phyloP scores from a whole-genome alignment of 1,284 basidiomycete species.

The Trichosporon faecale region DNA sequence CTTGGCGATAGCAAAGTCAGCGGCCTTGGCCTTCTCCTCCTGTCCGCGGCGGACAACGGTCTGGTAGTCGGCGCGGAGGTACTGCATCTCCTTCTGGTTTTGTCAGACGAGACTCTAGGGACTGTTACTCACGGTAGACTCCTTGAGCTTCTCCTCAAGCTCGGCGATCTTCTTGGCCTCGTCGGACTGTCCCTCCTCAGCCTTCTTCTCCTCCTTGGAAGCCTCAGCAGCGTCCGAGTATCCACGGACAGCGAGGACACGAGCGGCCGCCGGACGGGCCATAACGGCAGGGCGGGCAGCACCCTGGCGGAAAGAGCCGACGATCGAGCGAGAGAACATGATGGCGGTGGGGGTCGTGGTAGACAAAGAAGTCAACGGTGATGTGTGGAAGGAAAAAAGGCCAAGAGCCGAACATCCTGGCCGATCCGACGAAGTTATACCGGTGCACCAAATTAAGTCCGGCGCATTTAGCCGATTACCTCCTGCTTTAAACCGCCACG shows the following conservation, averaged over 20 bases:
- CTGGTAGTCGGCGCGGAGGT: constrained; percentile 88
- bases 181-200: constrained; percentile 17
- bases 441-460: constrained; percentile 7
- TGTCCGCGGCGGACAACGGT: constrained; percentile 88
- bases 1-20: constrained; percentile 86
- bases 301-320: constrained; percentile 22
- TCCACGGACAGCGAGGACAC: constrained; percentile 15
- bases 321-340: constrained; percentile 25
- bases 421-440: not conserved
- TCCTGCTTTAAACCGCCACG: not conserved
- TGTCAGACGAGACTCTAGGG: not conserved
- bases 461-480: constrained; percentile 7
- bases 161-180: constrained; percentile 29
- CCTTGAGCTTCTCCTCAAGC: constrained; percentile 27
- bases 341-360: not conserved
- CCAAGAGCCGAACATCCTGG: not conserved
- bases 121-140: not conserved
- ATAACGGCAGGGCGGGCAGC: constrained; percentile 19
- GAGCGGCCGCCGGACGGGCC: not conserved
- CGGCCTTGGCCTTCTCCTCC: constrained; percentile 85
- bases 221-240: constrained; percentile 21
- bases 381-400: constrained; percentile 7
- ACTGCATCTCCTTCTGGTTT: constrained; percentile 71
- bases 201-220: constrained; percentile 11
- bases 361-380: not conserved